A percentile compares a stretch with the other conserved stretches of the same genome.
Evolutionary conservation across 768 basidiomycete species (phyloP).

Genomic region (Phlebiopsis gigantea): DNA sequence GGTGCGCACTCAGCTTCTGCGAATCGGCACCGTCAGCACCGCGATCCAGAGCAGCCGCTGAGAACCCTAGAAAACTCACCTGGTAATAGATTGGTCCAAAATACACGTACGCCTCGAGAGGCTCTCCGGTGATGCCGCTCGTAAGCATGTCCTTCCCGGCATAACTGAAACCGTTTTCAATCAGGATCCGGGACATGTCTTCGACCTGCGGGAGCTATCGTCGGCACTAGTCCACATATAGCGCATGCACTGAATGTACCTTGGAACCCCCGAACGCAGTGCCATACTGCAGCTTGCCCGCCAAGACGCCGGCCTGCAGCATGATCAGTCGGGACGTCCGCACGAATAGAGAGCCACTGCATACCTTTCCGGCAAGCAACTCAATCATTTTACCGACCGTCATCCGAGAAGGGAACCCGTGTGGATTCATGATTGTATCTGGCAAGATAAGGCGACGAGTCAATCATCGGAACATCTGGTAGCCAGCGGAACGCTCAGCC

Average conservation of each 20-base stretch:
- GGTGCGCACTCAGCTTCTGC: conserved; percentile 81
- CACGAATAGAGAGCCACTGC: conserved; percentile 1
- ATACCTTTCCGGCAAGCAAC: conserved; percentile 88
- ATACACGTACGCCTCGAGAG: conserved; percentile 94
- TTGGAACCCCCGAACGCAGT: conserved; percentile 98
- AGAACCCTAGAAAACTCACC: conserved; percentile 34
- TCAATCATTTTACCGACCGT: conserved; percentile 99
- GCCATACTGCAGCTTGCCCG: conserved; percentile 87
- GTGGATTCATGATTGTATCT: conserved; percentile 99
- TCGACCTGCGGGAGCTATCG: conserved; percentile 55
- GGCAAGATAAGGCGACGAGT: conserved; percentile 7
- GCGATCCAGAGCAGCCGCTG: neutral
- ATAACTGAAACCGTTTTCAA: conserved; percentile 95
- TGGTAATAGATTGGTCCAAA: conserved; percentile 99
- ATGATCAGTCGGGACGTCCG: neutral
- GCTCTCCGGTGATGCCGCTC: conserved; percentile 96
- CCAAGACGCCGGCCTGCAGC: conserved; percentile 81
- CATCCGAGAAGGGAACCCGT: conserved; percentile 99
- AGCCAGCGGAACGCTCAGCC: neutral
- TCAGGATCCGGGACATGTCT: conserved; percentile 95
- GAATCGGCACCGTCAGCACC: conserved; percentile 8
- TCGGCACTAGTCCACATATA: conserved; percentile 3
- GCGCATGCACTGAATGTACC: conserved; percentile 35
- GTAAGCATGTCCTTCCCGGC: conserved; percentile 99
- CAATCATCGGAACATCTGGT: neutral